Evolutionary conservation across 2,329 filamentous ascomycete genomes (phyloP).

Genomic region (Coleophoma crateriformis): DNA sequence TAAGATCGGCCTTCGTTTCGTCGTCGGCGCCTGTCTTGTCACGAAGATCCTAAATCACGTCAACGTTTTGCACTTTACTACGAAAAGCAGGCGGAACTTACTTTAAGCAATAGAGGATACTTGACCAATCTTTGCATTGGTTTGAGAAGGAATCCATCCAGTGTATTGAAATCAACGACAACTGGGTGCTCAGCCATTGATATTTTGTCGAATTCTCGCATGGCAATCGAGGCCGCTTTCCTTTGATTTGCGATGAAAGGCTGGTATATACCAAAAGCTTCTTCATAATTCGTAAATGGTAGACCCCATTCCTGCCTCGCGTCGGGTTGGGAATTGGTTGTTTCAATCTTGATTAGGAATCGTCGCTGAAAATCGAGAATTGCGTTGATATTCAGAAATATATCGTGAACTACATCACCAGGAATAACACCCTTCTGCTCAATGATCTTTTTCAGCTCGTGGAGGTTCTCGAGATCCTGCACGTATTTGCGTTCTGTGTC

Average conservation of each 20-base stretch:
- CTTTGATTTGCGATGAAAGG: constrained; percentile 97
- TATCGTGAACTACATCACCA: constrained; percentile 86
- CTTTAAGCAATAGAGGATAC: constrained; percentile 85
- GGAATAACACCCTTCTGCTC: constrained; percentile 84
- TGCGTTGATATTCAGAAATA: constrained; percentile 93
- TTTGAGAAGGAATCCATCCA: constrained; percentile 91
- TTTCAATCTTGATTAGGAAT: constrained; percentile 93
- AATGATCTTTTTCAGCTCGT: constrained; percentile 84
- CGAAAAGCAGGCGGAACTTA: constrained; percentile 29
- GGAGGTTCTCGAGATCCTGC: constrained; percentile 89
- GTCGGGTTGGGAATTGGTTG: constrained; percentile 79
- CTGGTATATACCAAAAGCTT: constrained; percentile 87
- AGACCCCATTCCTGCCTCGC: constrained; percentile 86
- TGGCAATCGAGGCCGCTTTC: constrained; percentile 80
- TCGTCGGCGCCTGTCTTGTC: constrained; percentile 77
- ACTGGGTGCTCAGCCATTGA: constrained; percentile 69
- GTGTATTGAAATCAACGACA: constrained; percentile 77
- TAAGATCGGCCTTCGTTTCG: constrained; percentile 65
- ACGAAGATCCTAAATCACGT: constrained; percentile 62
- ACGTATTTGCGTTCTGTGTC: constrained; percentile 97
- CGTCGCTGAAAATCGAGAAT: constrained; percentile 93
- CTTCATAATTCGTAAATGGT: constrained; percentile 80
- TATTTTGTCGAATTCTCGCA: constrained; percentile 83
- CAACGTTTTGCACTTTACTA: constrained; percentile 1
- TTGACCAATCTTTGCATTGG: constrained; percentile 95